These are phyloP conservation scores for Cladophialophora carrionii DNA, from an alignment of 2,329 filamentous ascomycete species.

Conservation along the genomic window DNA sequence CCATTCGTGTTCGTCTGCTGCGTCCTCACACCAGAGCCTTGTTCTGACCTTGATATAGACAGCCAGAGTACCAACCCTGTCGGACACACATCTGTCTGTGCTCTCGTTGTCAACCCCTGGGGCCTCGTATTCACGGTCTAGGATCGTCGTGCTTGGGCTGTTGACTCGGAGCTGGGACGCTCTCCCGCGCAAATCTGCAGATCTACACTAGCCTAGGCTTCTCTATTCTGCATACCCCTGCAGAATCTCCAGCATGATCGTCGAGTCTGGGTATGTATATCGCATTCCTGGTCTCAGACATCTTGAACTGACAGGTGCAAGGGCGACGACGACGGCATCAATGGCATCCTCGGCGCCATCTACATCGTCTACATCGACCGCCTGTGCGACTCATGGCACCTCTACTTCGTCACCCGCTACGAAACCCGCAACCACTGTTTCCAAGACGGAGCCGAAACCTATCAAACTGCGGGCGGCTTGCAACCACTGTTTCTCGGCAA, in stretches of 20 bases:
- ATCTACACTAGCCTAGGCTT: neutral
- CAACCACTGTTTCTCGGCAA: conserved; percentile 38
- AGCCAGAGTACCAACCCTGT: neutral
- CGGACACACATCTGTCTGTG: neutral
- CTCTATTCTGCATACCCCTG: conserved; percentile 5
- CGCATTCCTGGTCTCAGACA: conserved; percentile 29
- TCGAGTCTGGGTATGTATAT: conserved; percentile 29
- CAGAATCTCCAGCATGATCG: conserved; percentile 14
- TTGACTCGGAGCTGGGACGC: neutral
- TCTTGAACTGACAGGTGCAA: conserved; percentile 28
- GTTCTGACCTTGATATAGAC: conserved; percentile 6
- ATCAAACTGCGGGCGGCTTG: conserved; percentile 38
- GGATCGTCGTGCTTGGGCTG: neutral
- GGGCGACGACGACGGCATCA: conserved; percentile 24
- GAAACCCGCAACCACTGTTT: conserved; percentile 18
- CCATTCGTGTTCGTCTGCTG: conserved; percentile 10
- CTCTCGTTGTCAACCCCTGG: neutral
- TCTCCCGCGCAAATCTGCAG: neutral
- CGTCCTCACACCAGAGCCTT: conserved; percentile 12
- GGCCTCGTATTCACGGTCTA: neutral
- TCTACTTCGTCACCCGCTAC: conserved; percentile 12
- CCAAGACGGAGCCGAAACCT: conserved; percentile 32
- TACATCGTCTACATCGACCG: conserved; percentile 10
- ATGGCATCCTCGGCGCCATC: conserved; percentile 1
- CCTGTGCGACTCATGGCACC: conserved; percentile 5